These are phyloP conservation scores for Rhododendron simsii DNA, from an alignment of 148 eudicot genomes.

Conservation along the genomic window DNA sequence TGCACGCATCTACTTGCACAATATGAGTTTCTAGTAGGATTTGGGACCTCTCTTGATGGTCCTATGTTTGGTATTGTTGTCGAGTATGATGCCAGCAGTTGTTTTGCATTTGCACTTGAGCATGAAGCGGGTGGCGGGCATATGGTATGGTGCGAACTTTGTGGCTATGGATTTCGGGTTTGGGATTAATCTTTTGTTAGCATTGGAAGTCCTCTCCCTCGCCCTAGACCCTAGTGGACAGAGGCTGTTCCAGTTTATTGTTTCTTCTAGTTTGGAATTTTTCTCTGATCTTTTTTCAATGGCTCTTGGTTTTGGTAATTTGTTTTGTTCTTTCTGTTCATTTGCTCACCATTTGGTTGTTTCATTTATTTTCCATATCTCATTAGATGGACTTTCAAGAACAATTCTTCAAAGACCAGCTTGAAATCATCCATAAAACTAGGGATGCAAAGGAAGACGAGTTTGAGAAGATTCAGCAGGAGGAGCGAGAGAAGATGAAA, in stretches of 20 bases:
- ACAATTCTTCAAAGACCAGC: conserved; percentile 57
- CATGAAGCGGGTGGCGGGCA: neutral
- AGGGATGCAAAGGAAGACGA: conserved; percentile 47
- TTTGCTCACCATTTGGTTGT: neutral
- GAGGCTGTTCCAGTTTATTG: neutral
- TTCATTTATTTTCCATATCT: neutral
- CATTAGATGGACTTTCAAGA: conserved; percentile 67
- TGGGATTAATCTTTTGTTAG: neutral
- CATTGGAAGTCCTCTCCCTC: neutral
- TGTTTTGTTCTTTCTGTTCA: neutral
- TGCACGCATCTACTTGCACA: neutral
- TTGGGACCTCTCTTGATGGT: neutral
- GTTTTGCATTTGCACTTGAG: neutral
- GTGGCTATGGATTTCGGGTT: neutral
- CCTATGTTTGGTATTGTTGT: neutral
- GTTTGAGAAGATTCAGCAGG: conserved; percentile 64
- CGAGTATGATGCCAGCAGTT: neutral
- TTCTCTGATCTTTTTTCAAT: neutral
- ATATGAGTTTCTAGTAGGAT: neutral
- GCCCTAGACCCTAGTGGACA: neutral
- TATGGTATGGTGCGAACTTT: neutral
- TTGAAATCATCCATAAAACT: conserved; percentile 41
- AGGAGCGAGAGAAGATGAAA: conserved; percentile 43
- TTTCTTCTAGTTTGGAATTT: neutral
- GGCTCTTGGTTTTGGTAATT: neutral